phyloP scores from a whole-genome alignment of 2,329 filamentous ascomycete genomes.

The Fusarium nurragi region DNA sequence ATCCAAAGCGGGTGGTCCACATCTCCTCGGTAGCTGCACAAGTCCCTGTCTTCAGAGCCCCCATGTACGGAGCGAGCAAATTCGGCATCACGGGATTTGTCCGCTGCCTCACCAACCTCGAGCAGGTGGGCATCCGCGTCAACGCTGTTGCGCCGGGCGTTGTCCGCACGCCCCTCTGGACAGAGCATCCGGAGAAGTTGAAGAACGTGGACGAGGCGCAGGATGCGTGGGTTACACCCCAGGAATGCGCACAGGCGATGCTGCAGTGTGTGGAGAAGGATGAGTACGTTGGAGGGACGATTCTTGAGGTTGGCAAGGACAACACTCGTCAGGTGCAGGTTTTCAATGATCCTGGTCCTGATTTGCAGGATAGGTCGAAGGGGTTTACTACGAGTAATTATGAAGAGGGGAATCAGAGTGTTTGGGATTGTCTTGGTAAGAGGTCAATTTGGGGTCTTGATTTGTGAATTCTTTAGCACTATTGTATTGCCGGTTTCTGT shows the following conservation, averaged over 20 bases:
- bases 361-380: constrained; percentile 36
- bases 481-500: too few species aligned
- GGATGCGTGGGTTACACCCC: constrained; percentile 54
- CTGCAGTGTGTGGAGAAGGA: constrained; percentile 50
- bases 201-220: constrained; percentile 46
- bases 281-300: constrained; percentile 50
- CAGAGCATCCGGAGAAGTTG: constrained; percentile 56
- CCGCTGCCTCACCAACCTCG: constrained; percentile 51
- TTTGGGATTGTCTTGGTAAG: constrained; percentile 43
- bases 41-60: constrained; percentile 46
- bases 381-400: constrained; percentile 46
- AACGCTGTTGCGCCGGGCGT: constrained; percentile 57
- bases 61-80: constrained; percentile 54
- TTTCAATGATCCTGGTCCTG: constrained; percentile 54
- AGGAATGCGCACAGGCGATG: constrained; percentile 58
- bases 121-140: constrained; percentile 51
- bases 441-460: constrained; percentile 40
- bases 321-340: constrained; percentile 47
- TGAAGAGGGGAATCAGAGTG: constrained; percentile 40
- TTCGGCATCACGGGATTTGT: constrained; percentile 53
- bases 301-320: constrained; percentile 53
- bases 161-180: constrained; percentile 58
- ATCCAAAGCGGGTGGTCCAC: constrained; percentile 52
- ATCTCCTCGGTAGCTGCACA: constrained; percentile 52
- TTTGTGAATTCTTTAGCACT: background rate